Evolutionary conservation across 2,329 filamentous ascomycete genomes (phyloP), one percentile per base, ranked within the genome.

Genomic region (Sporothrix dimorphospora): DNA sequence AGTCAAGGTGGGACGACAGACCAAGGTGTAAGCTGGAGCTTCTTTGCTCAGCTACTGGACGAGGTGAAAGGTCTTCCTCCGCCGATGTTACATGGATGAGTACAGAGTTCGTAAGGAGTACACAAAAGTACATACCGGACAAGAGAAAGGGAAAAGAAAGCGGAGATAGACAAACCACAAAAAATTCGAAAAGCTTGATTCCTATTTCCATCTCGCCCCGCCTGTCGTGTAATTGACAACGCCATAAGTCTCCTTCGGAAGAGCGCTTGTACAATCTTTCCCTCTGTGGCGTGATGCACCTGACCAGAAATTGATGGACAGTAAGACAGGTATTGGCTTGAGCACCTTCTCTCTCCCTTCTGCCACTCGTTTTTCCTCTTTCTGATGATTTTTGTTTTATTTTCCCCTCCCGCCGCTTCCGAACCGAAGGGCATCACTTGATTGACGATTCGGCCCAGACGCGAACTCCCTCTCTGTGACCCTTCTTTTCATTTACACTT

Each of bases 21-120:
- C 30, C 57, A 21, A 8, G 14, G 8, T n/a, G 16, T 61, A 30
- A 40, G 30, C 57, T 40, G 30, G 7, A 61, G 57, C 57, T 40
- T 34, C 16, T 2, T 30, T 57, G 53, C 27, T 14, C 27, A 34
- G 12, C 27, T 61, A 21, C 34, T 40, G 57, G 34, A 21, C 30
- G 2, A 59, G 27, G 30, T 59, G 30, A n/a, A 16, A 21, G 57
- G 2, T 40, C 30, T 61, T 40, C 16, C 19, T 57, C 24, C 34
- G 53, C 53, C 53, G 53, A 57, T 57, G 53, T 57, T 12, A 57
- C 53, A 19, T 57, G 53, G 53, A 57, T 34, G 24, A 57, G 49
- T 53, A 53, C 49, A 38, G 24, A 3, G n/a, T n/a, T n/a, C n/a
- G n/a, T n/a, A 14, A 38, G 34, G 16, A 47, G 14, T 42, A 55